Evolutionary conservation across 495 filamentous ascomycete genomes (phyloP), one percentile per base, ranked within the genome.

Genomic region (Staphylotrichum tortipilum): DNA sequence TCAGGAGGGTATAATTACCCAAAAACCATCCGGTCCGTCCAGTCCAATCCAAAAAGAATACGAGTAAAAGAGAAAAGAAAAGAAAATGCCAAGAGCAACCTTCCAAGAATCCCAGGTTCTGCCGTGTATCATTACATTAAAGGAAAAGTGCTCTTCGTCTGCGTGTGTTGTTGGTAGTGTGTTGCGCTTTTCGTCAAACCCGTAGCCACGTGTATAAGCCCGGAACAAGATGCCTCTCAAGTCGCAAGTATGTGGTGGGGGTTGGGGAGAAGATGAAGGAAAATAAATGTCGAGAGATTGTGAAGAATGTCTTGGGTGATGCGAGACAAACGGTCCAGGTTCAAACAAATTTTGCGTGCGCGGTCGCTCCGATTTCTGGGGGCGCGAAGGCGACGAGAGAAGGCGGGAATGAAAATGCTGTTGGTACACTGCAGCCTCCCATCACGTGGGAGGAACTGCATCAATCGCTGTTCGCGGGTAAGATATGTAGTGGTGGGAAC

Each of bases 71-170:
- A 26, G 26, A 12, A 31, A 42, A 17, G 10, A 12, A 4, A n/a
- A 7, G 15, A 34, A 21, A 12, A 44, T 22, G 3, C 29, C 30
- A 43, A 29, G 12, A 28, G 26, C 10, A 28, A 28, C 26, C 40
- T 11, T 24, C 29, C 28, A 29, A 28, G 26, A n/a, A 22, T 7
- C 26, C 15, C 11, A 14, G 21, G 21, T 41, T 44, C 40, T 31
- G 41, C 49, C 49, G 14, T 52, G 34, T 52, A 52, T 52, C 50
- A 41, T 52, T 47, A 47, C 33, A 52, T 40, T 42, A 38, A 44
- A 43, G 7, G 14, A 35, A 47, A 46, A 53, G 19, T 11, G 21
- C 9, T 30, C 19, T 34, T 44, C 24, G 37, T 36, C 22, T 36
- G 22, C 14, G 47, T 50, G 21, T 49, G 37, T 19, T 24, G 23